Base-by-base conservation (phyloP, 306 rosid species). In the Vicia villosa region DNA sequence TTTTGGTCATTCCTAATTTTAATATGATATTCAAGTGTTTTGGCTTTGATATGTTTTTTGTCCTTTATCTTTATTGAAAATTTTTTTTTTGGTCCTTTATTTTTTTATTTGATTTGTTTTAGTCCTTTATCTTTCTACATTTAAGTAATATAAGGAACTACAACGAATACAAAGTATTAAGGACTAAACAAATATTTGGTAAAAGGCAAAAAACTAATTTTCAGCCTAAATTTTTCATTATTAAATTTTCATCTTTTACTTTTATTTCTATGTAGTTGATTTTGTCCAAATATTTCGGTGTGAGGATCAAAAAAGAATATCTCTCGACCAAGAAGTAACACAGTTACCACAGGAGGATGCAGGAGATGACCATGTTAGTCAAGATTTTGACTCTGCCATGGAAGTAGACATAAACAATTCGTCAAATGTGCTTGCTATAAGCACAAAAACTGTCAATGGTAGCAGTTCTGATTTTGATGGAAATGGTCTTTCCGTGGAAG, bases 401-500 rank as follows among this genome's bases (percentile, higher is more conserved):
- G 86, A 77, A 8, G 58, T 78, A 32, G 84, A 84, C 51, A 58
- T 45, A 47, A 67, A 63, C 37, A 64, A 51, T 64, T 50, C 69
- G 4, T 79, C 75, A 57, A 62, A 66, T 63, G 59, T 57, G 62
- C 69, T 45, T 70, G 70, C 69, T 34, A 14, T 72, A 66, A 75
- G 82, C 73, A 73, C 75, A 70, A 43, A 54, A 75, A 76, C 81
- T 71, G 68, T 68, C 56, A 74, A 41, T 36, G 75, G 68, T 74
- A 77, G 70, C 64, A 66, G 70, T 78, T 84, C 91, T 82, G 97
- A 88, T 78, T 83, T 66, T 73, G 95, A 74, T 55, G 87, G 76
- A 80, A 78, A 81, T 70, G 74, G 77, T 79, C 43, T 92, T 69
- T 84, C 98, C 59, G 68, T 85, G 76, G 97, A 91, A 74, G 96